A percentile compares a stretch with the other conserved stretches of the same genome.
Evolutionary conservation across 768 basidiomycete species (phyloP).

Genomic region (Mycena filopes): DNA sequence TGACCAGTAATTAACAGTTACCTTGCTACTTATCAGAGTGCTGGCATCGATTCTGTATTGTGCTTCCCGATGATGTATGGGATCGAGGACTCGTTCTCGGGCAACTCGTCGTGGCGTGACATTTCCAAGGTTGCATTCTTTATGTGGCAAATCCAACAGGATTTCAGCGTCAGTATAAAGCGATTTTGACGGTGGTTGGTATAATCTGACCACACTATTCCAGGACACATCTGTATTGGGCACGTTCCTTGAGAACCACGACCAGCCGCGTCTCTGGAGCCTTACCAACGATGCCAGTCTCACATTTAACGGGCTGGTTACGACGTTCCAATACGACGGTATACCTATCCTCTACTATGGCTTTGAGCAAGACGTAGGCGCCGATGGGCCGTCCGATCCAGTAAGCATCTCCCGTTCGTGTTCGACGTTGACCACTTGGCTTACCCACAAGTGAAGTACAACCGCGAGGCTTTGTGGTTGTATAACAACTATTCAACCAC

Average conservation of each 20-base stretch:
- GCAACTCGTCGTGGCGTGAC: not conserved
- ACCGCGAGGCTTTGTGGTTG: constrained; percentile 1
- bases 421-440: not conserved
- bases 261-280: constrained; percentile 2
- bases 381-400: constrained; percentile 1
- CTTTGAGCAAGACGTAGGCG: not conserved
- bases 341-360: constrained; percentile 4
- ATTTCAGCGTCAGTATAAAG: not conserved
- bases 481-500: not conserved
- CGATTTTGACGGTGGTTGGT: no score
- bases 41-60: not conserved
- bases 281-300: not conserved
- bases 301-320: not conserved
- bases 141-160: not conserved
- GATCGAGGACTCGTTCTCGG: not conserved
- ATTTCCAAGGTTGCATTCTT: not conserved
- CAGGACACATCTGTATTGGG: not conserved
- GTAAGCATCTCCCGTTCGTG: not conserved
- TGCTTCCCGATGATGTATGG: constrained; percentile 1
- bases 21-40: not conserved
- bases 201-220: not conserved
- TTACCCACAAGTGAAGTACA: not conserved
- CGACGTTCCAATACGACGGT: not conserved
- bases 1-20: not conserved
- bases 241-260: constrained; percentile 9